A percentile compares a stretch with the other conserved stretches of the same genome.
These are phyloP conservation scores for Globisporangium paroecandrum DNA, from an alignment of 352 stramenopile genomes.

Conservation along the genomic window DNA sequence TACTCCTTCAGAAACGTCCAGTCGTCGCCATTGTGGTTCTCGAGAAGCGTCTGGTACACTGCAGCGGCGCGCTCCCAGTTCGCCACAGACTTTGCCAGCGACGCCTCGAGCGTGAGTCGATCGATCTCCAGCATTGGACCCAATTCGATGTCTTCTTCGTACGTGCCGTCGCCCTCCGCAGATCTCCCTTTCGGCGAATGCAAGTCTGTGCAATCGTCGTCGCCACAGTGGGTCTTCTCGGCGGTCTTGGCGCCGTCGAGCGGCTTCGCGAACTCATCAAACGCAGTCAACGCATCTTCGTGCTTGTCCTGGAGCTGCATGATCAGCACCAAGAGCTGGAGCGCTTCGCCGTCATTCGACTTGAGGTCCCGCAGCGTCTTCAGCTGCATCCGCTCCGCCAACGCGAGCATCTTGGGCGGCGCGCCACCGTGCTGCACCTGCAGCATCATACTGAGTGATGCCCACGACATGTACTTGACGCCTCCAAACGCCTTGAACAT, in stretches of 20 bases:
- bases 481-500: constrained; percentile 80
- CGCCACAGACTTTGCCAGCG: constrained; percentile 45
- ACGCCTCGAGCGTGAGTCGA: constrained; percentile 59
- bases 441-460: constrained; percentile 77
- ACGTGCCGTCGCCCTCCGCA: constrained; percentile 62
- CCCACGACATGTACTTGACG: constrained; percentile 81
- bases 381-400: constrained; percentile 80
- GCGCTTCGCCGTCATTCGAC: constrained; percentile 60
- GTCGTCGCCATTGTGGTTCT: constrained; percentile 76
- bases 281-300: constrained; percentile 56
- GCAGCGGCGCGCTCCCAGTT: constrained; percentile 51
- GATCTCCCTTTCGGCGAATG: constrained; percentile 40
- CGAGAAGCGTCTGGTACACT: constrained; percentile 58
- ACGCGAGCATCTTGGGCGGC: constrained; percentile 65
- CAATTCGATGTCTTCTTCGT: constrained; percentile 82
- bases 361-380: constrained; percentile 64
- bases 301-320: constrained; percentile 72
- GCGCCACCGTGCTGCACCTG: constrained; percentile 68
- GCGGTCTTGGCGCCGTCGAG: constrained; percentile 17
- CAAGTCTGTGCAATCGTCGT: constrained; percentile 3
- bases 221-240: constrained; percentile 8
- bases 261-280: constrained; percentile 62
- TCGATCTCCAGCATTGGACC: constrained; percentile 83
- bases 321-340: constrained; percentile 70
- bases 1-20: constrained; percentile 78